Evolutionary conservation across 306 rosid species (phyloP), one percentile per base, ranked within the genome.

Genomic region (Boehmeria nivea): DNA sequence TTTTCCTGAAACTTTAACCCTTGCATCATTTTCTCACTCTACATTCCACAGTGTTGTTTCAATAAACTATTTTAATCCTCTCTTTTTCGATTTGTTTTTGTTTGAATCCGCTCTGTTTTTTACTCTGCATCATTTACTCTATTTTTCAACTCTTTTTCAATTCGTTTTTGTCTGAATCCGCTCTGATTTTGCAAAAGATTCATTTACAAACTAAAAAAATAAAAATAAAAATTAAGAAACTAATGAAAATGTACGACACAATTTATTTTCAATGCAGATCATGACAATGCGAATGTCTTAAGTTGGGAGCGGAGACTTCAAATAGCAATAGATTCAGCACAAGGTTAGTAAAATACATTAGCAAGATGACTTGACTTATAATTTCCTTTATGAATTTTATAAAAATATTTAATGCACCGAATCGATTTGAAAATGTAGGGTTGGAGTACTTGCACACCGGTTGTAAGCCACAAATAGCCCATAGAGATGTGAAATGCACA

Each of bases 361-460:
- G 15, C 21, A 10, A 12, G 7, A 2, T 8, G 36, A 5, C 15
- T 6, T 25, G 9, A 17, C 11, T 8, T 18, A 18, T 19, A 22
- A 13, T 12, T 19, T 19, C 8, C 1, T 34, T 6, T 20, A 6
- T 22, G 7, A 21, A 20, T 27, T 31, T 16, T 4, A 8, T 6
- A 31, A 4, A 33, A 40, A 11, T 40, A 40, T 10, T 31, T 31
- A 1, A 4, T 4, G 9, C 8, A 31, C 9, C 9, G n/a, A n/a
- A 31, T 31, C 36, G 36, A 6, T 31, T 1, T 26, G 17, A 23
- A 15, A 23, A 28, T 43, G 3, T 14, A 65, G 63, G 70, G 10
- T 44, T 65, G 42, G 70, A 65, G 55, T 65, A 65, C 18, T 5
- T 54, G 2, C 70, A 65, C 38, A 23, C 23, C 19, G 63, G 70